Evolutionary conservation across 441 rosid genomes (phyloP).

Genomic region (Aleurites moluccanus): DNA sequence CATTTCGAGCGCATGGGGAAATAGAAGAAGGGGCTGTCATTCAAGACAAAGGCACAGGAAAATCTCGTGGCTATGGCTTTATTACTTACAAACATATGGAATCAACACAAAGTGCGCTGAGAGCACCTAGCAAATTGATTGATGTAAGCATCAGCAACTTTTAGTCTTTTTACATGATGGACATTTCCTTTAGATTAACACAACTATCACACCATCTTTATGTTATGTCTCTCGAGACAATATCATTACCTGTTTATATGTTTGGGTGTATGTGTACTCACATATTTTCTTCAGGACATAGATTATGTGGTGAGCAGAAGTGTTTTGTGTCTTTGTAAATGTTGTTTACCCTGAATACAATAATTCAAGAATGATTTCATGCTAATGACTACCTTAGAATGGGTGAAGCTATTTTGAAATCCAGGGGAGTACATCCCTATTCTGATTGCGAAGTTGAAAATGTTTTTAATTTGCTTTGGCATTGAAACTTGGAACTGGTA

Average conservation of each 20-base stretch:
- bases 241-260: background rate
- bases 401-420: background rate
- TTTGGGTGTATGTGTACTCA: background rate
- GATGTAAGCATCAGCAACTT: conserved; percentile 38
- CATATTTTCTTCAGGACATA: background rate
- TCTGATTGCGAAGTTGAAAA: background rate
- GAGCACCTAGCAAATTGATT: conserved; percentile 55
- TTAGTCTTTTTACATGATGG: background rate
- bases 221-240: background rate
- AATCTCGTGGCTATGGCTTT: conserved; percentile 89
- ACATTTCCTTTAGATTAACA: background rate
- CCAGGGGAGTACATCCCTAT: background rate
- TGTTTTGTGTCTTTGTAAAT: background rate
- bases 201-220: background rate
- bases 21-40: conserved; percentile 84
- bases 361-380: background rate
- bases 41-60: conserved; percentile 69
- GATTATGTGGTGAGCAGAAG: background rate
- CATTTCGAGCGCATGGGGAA: conserved; percentile 67
- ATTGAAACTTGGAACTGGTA: background rate
- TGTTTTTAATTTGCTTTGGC: background rate
- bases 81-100: conserved; percentile 70
- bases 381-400: background rate
- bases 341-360: background rate
- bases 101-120: conserved; percentile 62